Evolutionary conservation across 345 rosid species (phyloP).

Genomic region (Carallia pectinifolia): DNA sequence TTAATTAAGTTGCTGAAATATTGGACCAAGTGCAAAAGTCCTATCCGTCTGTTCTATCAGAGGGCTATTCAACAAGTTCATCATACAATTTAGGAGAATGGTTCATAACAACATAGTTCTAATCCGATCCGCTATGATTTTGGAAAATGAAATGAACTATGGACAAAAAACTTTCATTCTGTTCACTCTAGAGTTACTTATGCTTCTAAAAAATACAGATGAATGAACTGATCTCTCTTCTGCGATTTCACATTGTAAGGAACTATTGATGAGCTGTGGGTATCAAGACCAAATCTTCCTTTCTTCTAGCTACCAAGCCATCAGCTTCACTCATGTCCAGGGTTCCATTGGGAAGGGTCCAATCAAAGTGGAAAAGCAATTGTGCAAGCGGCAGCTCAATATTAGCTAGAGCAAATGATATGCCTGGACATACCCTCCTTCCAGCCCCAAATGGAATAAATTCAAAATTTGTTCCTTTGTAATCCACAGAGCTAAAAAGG

Average conservation of each 20-base stretch:
- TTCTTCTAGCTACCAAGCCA: conserved; percentile 4
- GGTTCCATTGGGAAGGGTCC: conserved; percentile 16
- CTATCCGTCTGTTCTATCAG: too few relatives aligned
- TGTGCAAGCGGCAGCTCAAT: conserved; percentile 18
- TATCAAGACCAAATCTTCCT: conserved; percentile 11
- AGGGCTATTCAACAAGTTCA: too few relatives aligned
- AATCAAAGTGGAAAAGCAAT: conserved; percentile 29
- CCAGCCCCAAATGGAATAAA: conserved; percentile 33
- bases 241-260: background rate
- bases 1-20: too few relatives aligned
- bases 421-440: conserved; percentile 29
- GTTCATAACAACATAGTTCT: too few relatives aligned
- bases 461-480: conserved; percentile 19
- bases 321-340: conserved; percentile 13
- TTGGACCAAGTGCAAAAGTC: too few relatives aligned
- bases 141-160: too few relatives aligned
- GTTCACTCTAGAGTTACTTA: too few relatives aligned
- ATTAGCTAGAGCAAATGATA: conserved; percentile 12
- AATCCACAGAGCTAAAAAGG: conserved; percentile 13
- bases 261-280: conserved; percentile 4
- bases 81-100: too few relatives aligned
- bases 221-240: too few relatives aligned
- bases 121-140: too few relatives aligned
- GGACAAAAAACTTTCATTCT: too few relatives aligned
- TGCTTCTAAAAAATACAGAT: too few relatives aligned